phyloP scores from a whole-genome alignment of 2,329 filamentous ascomycete genomes.

The Sarocladium kiliense region DNA sequence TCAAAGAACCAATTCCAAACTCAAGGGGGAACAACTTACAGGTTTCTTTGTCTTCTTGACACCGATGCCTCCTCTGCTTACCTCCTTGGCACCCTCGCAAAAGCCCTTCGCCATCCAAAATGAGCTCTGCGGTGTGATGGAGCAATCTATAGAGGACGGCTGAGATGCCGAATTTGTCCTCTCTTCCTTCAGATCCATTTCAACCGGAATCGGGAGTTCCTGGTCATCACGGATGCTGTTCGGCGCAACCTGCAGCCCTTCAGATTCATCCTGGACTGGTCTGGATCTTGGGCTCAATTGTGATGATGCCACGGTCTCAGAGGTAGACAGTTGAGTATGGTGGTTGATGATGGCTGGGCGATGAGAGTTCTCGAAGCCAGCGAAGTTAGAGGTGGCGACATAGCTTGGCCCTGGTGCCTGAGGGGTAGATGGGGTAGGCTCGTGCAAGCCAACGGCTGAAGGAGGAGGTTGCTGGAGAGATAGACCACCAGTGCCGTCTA shows the following conservation, averaged over 20 bases:
- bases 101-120: slow-evolving; percentile 50
- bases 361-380: background rate
- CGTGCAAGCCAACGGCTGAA: background rate
- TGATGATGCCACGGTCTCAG: background rate
- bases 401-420: background rate
- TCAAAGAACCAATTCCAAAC: background rate
- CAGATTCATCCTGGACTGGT: background rate
- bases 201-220: slow-evolving; percentile 11
- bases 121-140: slow-evolving; percentile 40
- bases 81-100: slow-evolving; percentile 48
- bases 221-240: background rate
- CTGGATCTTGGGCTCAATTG: slow-evolving; percentile 13
- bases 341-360: background rate
- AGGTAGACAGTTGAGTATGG: background rate
- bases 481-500: background rate
- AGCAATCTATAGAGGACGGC: slow-evolving; percentile 28
- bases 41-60: slow-evolving; percentile 47
- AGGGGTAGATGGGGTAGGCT: background rate
- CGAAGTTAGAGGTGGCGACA: background rate
- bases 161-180: background rate
- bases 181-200: slow-evolving; percentile 10
- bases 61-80: slow-evolving; percentile 41
- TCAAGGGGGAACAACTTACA: too few relatives aligned
- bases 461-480: background rate
- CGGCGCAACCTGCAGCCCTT: background rate